Percentiles rank a stretch among this genome's conserved stretches.
phyloP scores from a whole-genome alignment of 1,139 yeast genomes.

The Yamadazyma atlantica region DNA sequence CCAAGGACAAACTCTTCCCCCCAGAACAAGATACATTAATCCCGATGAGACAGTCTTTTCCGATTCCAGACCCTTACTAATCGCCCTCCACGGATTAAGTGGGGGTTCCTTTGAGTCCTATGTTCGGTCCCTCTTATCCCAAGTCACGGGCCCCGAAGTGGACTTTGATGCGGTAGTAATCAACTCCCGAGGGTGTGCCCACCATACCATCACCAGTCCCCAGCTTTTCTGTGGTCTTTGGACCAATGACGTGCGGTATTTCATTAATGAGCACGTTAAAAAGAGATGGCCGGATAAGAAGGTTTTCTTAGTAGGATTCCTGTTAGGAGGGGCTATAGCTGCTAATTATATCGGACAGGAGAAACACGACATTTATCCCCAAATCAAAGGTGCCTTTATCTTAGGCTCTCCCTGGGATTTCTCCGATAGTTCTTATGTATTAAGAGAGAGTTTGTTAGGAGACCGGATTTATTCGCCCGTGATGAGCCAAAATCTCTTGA shows the following conservation, averaged over 20 bases:
- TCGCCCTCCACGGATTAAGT: constrained; percentile 59
- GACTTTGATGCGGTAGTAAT: constrained; percentile 55
- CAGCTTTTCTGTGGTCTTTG: constrained; percentile 59
- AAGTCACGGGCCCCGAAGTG: constrained; percentile 31
- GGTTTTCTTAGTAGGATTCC: constrained; percentile 53
- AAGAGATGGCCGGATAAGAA: constrained; percentile 50
- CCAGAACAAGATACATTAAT: constrained; percentile 42
- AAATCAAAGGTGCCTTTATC: constrained; percentile 49
- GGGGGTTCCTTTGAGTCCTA: constrained; percentile 66
- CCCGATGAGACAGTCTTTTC: constrained; percentile 23
- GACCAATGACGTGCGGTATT: constrained; percentile 60
- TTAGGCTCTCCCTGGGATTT: constrained; percentile 62
- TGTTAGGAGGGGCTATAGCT: constrained; percentile 57
- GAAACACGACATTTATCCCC: constrained; percentile 29
- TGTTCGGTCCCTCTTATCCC: constrained; percentile 43
- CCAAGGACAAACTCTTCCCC: constrained; percentile 41
- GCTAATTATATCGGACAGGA: constrained; percentile 60
- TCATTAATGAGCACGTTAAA: constrained; percentile 47
- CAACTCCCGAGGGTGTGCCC: constrained; percentile 62
- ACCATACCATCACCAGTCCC: constrained; percentile 57
- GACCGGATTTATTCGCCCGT: constrained; percentile 51
- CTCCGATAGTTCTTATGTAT: constrained; percentile 42
- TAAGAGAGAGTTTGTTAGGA: constrained; percentile 45
- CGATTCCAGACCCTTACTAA: constrained; percentile 48
- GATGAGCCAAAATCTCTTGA: constrained; percentile 50